Conservation (phyloP, 1,139 yeast species). For the Suhomyces yuchorum region DNA sequence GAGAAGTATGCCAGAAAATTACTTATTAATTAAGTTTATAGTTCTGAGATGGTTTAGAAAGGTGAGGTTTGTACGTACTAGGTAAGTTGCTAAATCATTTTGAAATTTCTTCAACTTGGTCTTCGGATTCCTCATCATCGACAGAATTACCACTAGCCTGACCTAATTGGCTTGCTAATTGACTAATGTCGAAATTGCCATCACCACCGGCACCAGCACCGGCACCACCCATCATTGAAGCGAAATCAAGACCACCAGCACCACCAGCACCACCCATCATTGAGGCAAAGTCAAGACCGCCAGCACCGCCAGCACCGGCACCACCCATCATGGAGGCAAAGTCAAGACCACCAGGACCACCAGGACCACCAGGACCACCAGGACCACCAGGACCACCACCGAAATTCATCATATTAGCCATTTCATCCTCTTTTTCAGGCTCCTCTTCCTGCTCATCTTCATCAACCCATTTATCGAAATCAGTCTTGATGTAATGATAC, state of each 20-base stretch:
- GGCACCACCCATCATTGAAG: constrained; percentile 25
- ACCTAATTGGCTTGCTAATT: constrained; percentile 49
- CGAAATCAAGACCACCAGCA: constrained; percentile 28
- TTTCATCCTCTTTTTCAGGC: constrained; percentile 49
- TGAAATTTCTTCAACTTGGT: constrained; percentile 31
- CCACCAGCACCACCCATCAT: constrained; percentile 38
- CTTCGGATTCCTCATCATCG: constrained; percentile 18
- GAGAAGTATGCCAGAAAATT: background rate
- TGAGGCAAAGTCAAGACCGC: constrained; percentile 31
- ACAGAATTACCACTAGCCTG: constrained; percentile 37
- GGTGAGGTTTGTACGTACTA: background rate
- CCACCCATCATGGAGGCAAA: constrained; percentile 27
- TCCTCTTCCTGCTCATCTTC: constrained; percentile 35
- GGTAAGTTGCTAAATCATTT: background rate
- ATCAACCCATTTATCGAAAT: constrained; percentile 84
- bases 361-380: constrained; percentile 39
- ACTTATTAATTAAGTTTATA: background rate
- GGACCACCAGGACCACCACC: constrained; percentile 34
- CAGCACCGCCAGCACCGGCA: constrained; percentile 34
- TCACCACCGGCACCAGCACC: constrained; percentile 28
- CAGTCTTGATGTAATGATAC: constrained; percentile 89
- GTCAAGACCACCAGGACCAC: constrained; percentile 34
- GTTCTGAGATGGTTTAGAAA: background rate
- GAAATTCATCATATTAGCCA: constrained; percentile 27
- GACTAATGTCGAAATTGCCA: constrained; percentile 31